A percentile compares a stretch with the other conserved stretches of the same genome.
Evolutionary conservation across 495 filamentous ascomycete genomes (phyloP).

Genomic region (Penicillium simplicissimum): DNA sequence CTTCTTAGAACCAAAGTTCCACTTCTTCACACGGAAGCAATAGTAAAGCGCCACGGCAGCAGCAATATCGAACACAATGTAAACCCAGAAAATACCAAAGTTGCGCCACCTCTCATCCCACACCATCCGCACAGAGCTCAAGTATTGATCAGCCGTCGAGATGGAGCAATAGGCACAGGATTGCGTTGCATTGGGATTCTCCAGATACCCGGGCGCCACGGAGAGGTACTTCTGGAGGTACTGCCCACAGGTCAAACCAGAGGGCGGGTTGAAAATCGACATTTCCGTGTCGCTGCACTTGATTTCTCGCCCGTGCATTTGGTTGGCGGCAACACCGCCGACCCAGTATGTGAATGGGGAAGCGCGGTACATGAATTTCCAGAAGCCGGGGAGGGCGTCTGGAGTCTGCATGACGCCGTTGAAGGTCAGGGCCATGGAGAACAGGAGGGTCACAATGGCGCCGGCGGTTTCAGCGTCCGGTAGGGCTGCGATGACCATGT

Average conservation of each 20-base stretch:
- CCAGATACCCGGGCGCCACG: conserved; percentile 50
- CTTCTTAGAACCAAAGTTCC: conserved; percentile 1
- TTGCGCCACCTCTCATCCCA: conserved; percentile 59
- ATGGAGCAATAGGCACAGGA: conserved; percentile 60
- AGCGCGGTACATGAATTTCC: conserved; percentile 63
- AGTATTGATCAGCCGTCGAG: conserved; percentile 36
- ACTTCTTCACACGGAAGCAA: background rate
- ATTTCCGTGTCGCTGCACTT: conserved; percentile 51
- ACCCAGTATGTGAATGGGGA: conserved; percentile 54
- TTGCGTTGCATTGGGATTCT: conserved; percentile 43
- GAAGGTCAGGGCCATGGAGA: conserved; percentile 55
- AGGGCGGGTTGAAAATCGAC: conserved; percentile 49
- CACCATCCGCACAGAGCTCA: conserved; percentile 31
- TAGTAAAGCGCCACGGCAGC: background rate
- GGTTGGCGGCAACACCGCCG: conserved; percentile 43
- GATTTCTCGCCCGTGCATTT: conserved; percentile 34
- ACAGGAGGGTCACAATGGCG: conserved; percentile 35
- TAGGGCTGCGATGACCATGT: conserved; percentile 7
- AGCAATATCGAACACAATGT: conserved; percentile 66
- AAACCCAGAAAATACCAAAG: conserved; percentile 66
- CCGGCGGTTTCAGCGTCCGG: conserved; percentile 35
- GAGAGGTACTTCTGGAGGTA: conserved; percentile 53
- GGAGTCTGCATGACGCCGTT: conserved; percentile 61
- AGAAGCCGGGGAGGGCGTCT: conserved; percentile 60
- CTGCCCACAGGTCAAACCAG: conserved; percentile 48